These are phyloP conservation scores for Streptanthus diversifolius DNA, from an alignment of 345 rosid genomes.

Conservation along the genomic window DNA sequence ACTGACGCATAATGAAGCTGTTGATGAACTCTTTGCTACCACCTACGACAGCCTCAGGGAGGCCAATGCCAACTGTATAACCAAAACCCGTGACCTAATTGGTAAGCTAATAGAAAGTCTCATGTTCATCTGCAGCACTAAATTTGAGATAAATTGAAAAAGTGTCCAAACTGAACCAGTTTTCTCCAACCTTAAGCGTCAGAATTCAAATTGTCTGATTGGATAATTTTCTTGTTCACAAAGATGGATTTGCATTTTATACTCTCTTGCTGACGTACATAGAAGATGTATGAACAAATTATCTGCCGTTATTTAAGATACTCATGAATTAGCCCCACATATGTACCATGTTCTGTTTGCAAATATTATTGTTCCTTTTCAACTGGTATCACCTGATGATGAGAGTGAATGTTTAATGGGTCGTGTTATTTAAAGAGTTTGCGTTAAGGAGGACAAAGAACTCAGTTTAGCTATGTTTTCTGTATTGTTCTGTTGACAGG, in stretches of 20 bases:
- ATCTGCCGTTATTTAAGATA: background rate
- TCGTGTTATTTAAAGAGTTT: background rate
- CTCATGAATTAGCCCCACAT: background rate
- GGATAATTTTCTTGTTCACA: background rate
- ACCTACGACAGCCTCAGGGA: conserved; percentile 71
- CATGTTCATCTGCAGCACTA: background rate
- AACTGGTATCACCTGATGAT: background rate
- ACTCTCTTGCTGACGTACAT: background rate
- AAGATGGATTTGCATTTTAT: background rate
- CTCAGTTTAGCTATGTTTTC: background rate
- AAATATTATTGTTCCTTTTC: background rate
- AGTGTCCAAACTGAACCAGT: background rate
- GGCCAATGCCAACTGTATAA: conserved; percentile 50
- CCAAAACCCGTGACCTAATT: conserved; percentile 56
- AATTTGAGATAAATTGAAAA: conserved; percentile 1
- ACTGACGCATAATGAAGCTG: conserved; percentile 55
- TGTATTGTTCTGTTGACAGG: conserved; percentile 43
- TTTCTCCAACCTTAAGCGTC: background rate
- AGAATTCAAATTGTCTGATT: background rate
- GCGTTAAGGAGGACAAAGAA: background rate
- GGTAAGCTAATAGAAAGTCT: conserved; percentile 51
- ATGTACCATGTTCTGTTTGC: background rate
- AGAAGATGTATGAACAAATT: too few species aligned
- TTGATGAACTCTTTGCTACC: conserved; percentile 77
- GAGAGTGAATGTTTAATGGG: background rate